Percentiles rank a stretch among this genome's conserved stretches.
These are phyloP conservation scores for Lipomyces starkeyi DNA, from an alignment of 805 yeast species.

Conservation along the genomic window DNA sequence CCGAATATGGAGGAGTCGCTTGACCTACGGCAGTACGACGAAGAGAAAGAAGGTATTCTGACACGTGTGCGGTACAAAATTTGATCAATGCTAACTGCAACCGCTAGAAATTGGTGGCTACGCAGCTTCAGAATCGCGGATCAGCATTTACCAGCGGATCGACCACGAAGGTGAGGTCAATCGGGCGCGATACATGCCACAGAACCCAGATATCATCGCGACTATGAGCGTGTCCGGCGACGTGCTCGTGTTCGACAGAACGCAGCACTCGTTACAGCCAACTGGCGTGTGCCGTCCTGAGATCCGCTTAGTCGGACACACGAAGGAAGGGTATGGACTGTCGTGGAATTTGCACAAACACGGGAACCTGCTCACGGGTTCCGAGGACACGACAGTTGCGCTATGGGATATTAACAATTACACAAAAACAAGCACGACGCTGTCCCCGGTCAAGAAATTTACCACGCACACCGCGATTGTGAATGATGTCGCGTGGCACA, in stretches of 20 bases:
- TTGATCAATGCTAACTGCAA: slow-evolving; percentile 4
- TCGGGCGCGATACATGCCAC: slow-evolving; percentile 61
- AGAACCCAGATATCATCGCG: slow-evolving; percentile 55
- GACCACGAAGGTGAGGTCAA: slow-evolving; percentile 71
- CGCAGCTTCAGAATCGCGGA: slow-evolving; percentile 49
- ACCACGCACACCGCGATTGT: slow-evolving; percentile 62
- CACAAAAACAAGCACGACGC: slow-evolving; percentile 38
- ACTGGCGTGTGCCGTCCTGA: slow-evolving; percentile 55
- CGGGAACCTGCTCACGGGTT: slow-evolving; percentile 62
- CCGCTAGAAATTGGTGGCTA: slow-evolving; percentile 43
- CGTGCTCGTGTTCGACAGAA: slow-evolving; percentile 54
- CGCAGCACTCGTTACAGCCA: slow-evolving; percentile 70
- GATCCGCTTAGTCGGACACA: slow-evolving; percentile 60
- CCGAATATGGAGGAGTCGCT: slow-evolving; percentile 42
- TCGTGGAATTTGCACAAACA: slow-evolving; percentile 61
- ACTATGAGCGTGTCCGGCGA: slow-evolving; percentile 56
- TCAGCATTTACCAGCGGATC: slow-evolving; percentile 57
- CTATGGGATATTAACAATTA: slow-evolving; percentile 62
- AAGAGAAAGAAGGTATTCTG: slow-evolving; percentile 39
- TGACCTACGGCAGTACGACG: slow-evolving; percentile 39
- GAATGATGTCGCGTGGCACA: slow-evolving; percentile 70
- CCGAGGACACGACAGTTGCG: slow-evolving; percentile 71
- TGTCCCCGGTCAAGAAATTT: slow-evolving; percentile 56
- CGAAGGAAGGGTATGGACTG: slow-evolving; percentile 70
- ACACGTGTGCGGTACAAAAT: neutral